These are phyloP conservation scores for Cymodocea nodosa DNA, from an alignment of 116 monocot genomes.

Conservation along the genomic window DNA sequence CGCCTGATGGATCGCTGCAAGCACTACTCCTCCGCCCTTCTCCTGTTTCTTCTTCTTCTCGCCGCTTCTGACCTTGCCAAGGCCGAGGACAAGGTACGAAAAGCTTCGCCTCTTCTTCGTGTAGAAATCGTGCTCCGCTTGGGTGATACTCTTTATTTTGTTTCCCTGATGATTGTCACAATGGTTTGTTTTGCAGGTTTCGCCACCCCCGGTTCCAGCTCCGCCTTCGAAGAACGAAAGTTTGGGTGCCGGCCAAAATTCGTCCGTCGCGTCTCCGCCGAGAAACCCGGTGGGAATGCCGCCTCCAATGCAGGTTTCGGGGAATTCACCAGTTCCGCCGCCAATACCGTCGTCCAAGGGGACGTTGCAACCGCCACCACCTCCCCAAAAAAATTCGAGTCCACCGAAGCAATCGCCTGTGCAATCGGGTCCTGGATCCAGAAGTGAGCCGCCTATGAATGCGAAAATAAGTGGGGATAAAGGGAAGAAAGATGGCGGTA, in stretches of 20 bases:
- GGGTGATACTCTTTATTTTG: not conserved
- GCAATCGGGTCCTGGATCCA: not conserved
- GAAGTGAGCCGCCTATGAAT: not conserved
- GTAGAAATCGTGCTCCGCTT: not conserved
- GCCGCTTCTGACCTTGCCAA: not conserved
- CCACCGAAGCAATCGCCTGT: not conserved
- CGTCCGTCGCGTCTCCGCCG: not conserved
- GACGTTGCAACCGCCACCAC: not conserved
- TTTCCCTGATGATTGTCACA: not conserved
- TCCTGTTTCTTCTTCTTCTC: not conserved
- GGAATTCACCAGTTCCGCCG: not conserved
- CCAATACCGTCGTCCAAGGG: not conserved
- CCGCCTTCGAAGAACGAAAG: not conserved
- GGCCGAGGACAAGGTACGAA: not conserved
- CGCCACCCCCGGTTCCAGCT: not conserved
- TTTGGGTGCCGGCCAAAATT: not conserved
- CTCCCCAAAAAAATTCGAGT: not conserved
- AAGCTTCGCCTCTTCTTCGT: not conserved
- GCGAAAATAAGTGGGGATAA: not conserved
- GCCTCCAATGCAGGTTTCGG: not conserved
- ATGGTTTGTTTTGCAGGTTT: not conserved
- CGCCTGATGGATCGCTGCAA: not conserved
- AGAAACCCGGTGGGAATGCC: not conserved
- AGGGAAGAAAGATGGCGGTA: not conserved
- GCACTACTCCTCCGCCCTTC: not conserved